Evolutionary conservation across 2,329 filamentous ascomycete species (phyloP), one percentile per base, ranked within the genome.

Genomic region (Truncatella angustata): DNA sequence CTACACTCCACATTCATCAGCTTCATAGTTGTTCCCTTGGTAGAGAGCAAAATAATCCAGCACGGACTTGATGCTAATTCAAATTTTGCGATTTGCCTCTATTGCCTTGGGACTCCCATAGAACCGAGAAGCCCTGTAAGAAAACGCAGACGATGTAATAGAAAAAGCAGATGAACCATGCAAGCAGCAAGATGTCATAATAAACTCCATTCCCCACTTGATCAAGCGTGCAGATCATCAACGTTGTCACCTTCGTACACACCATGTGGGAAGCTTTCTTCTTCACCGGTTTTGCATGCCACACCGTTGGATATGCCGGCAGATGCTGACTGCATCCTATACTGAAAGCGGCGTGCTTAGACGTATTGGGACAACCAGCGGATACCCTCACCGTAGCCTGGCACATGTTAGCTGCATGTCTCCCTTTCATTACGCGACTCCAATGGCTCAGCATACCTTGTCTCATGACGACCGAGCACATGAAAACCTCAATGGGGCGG

Each of bases 391-490:
- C 90, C 90, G 71, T 96, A 96, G 60, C 89, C 84, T 87, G 59
- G 32, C 53, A 49, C 16, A 34, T 35, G 32, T 53, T 42, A 60
- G 60, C 62, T 23, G 32, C 20, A 30, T 24, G 21, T n/a, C 11
- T 50, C 40, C 11, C 37, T 49, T 18, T 34, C 43, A 32, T 18
- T 3, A 9, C 30, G 14, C 12, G 10, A 4, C 18, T 35, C n/a
- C 48, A 18, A 11, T 32, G 30, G 20, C 23, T 56, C 7, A 35
- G 73, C 81, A 62, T 63, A 87, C 84, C 94, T 80, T 97, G 93
- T 73, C 93, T 85, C 91, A 97, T 96, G 57, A 97, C 93, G 62
- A 97, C 92, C 65, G 90, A 96, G 83, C 92, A 97, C 94, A 99
- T 96, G 75, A 97, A 97, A 58, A 97, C 84, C 81, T 99, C 94